Evolutionary conservation across 768 basidiomycete genomes (phyloP), one percentile per base, ranked within the genome.

Genomic region (Pisolithus marmoratus): DNA sequence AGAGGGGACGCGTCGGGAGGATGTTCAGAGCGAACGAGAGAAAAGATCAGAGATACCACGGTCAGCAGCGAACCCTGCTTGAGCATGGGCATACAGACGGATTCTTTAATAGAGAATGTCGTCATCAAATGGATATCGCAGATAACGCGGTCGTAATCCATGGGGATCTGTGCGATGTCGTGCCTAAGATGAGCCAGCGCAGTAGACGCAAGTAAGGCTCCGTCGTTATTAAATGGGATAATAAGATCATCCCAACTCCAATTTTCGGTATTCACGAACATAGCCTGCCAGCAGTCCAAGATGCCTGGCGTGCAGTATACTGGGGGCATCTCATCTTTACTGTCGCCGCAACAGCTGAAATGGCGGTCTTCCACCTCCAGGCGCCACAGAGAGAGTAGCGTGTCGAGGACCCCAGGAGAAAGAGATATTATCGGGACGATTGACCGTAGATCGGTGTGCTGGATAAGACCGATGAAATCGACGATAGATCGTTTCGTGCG

Each of bases 51-150:
- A 31, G 29, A 43, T 17, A 63, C 42, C 2, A 66, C 15, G 26
- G 56, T 36, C 2, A 43, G 34, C 57, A 68, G 56, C 14, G 62
- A 60, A 17, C 47, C 49, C 14, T 58, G 62, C 17, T 55, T 58
- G 22, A 66, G 57, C 40, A 67, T 49, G 42, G 60, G 51, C 8
- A 56, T 46, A 24, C 66, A 55, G 43, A 66, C 64, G 8, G 51
- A 14, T 11, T 60, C 51, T 17, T 67, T 60, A 2, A 66, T 24
- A 26, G 65, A 68, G 19, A 66, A 51, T 5, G 49, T 42, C 2
- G 60, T 67, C 40, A 68, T 40, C 20, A 66, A 55, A 47, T 68
- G 65, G 46, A 60, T 60, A 43, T 67, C 64, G 65, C 65, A 67
- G 24, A 62, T 53, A 45, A 68, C 40, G 44, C 60, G 54, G 44